Conservation (phyloP, 805 yeast genomes). For the Nakazawaea populi region DNA sequence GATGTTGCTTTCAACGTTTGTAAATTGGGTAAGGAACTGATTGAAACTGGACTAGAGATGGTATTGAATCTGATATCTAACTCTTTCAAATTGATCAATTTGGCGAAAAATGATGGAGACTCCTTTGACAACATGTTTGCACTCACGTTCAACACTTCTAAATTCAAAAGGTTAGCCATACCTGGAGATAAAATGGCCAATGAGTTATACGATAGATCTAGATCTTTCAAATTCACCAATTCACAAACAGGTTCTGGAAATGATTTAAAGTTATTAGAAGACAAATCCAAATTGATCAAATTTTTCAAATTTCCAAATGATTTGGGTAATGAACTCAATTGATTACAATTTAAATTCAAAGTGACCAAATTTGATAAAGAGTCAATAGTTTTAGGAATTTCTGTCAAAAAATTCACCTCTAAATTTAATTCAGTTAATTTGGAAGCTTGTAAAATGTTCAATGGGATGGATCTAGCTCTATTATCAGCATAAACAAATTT, state of each 20-base stretch:
- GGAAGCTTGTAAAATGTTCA: slow-evolving; percentile 63
- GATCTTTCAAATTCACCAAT: slow-evolving; percentile 50
- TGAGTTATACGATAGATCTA: slow-evolving; percentile 81
- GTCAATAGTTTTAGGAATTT: slow-evolving; percentile 52
- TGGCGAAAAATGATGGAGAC: slow-evolving; percentile 47
- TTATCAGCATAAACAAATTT: slow-evolving; percentile 65
- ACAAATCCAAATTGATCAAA: slow-evolving; percentile 59
- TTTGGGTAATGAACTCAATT: slow-evolving; percentile 55
- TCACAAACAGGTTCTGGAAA: slow-evolving; percentile 65
- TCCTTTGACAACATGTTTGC: slow-evolving; percentile 57
- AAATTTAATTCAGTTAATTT: slow-evolving; percentile 63
- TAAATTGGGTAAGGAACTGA: slow-evolving; percentile 52
- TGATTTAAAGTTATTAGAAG: slow-evolving; percentile 64
- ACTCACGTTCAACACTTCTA: slow-evolving; percentile 67
- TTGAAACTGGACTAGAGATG: slow-evolving; percentile 44
- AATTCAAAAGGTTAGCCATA: slow-evolving; percentile 49
- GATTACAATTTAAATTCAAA: slow-evolving; percentile 71
- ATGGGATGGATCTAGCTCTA: slow-evolving; percentile 70
- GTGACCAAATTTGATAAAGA: slow-evolving; percentile 48
- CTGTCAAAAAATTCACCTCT: slow-evolving; percentile 71
- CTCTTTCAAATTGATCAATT: slow-evolving; percentile 53
- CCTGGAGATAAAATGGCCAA: slow-evolving; percentile 56
- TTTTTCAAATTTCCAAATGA: slow-evolving; percentile 49
- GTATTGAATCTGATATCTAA: slow-evolving; percentile 76
- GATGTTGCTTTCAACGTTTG: slow-evolving; percentile 73